These are phyloP conservation scores for Silene latifolia DNA, from an alignment of 148 eudicot species.

Conservation along the genomic window DNA sequence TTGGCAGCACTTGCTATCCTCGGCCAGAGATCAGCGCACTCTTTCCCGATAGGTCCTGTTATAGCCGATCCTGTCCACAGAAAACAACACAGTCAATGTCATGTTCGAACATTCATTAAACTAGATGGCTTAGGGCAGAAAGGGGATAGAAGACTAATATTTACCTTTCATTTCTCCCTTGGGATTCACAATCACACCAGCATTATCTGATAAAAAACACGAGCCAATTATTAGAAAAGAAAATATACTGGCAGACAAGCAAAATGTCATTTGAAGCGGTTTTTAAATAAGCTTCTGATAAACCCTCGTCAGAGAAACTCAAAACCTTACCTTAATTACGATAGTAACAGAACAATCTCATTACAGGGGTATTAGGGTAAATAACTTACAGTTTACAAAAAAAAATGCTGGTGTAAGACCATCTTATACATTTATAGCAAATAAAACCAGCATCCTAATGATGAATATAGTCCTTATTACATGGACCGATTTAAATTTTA, in stretches of 20 bases:
- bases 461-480: too few species aligned
- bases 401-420: too few species aligned
- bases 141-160: neutral
- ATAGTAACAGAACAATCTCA: neutral
- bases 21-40: constrained; percentile 67
- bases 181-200: constrained; percentile 69
- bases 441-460: too few species aligned
- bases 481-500: too few species aligned
- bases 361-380: neutral
- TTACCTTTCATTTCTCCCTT: constrained; percentile 79
- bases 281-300: neutral
- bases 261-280: neutral
- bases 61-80: constrained; percentile 51
- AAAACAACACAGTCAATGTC: neutral
- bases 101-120: too few species aligned
- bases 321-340: too few species aligned
- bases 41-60: constrained; percentile 65
- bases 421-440: too few species aligned
- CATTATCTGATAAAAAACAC: constrained; percentile 43
- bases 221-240: neutral
- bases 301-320: neutral
- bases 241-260: neutral
- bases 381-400: too few species aligned
- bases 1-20: constrained; percentile 64
- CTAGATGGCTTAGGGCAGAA: neutral